These are phyloP conservation scores for Ceratocystis lukuohia DNA, from an alignment of 2,329 filamentous ascomycete genomes.

Conservation along the genomic window DNA sequence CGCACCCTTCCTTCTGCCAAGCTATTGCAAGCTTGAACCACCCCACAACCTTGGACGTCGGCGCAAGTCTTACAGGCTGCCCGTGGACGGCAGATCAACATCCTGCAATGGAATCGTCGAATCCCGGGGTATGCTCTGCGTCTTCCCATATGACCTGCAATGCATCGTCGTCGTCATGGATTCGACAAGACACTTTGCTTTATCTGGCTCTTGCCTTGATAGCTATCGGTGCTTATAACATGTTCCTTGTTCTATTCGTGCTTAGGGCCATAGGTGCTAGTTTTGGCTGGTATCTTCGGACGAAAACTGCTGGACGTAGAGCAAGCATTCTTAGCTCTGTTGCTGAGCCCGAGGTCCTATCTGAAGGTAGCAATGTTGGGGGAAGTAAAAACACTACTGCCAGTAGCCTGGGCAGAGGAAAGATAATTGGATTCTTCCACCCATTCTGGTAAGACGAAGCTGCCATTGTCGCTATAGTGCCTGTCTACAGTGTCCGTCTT, in stretches of 20 bases:
- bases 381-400: slow-evolving; percentile 41
- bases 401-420: slow-evolving; percentile 56
- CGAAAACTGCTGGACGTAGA: slow-evolving; percentile 49
- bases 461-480: neutral
- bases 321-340: slow-evolving; percentile 40
- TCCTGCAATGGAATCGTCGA: slow-evolving; percentile 6
- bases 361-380: slow-evolving; percentile 49
- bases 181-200: neutral
- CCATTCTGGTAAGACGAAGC: slow-evolving; percentile 64
- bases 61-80: neutral
- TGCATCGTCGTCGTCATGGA: neutral
- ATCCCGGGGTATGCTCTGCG: slow-evolving; percentile 10
- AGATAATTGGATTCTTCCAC: slow-evolving; percentile 86
- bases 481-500: neutral
- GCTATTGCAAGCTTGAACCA: neutral
- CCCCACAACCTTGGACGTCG: neutral
- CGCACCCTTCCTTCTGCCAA: neutral
- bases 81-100: neutral
- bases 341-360: slow-evolving; percentile 24
- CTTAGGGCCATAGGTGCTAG: slow-evolving; percentile 30
- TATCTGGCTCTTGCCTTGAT: slow-evolving; percentile 15
- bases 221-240: slow-evolving; percentile 12
- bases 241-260: slow-evolving; percentile 28
- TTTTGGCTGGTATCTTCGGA: slow-evolving; percentile 48
- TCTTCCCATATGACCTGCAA: slow-evolving; percentile 5